Conservation (phyloP, 2,329 filamentous ascomycete species). For the Orbilia quercus region DNA sequence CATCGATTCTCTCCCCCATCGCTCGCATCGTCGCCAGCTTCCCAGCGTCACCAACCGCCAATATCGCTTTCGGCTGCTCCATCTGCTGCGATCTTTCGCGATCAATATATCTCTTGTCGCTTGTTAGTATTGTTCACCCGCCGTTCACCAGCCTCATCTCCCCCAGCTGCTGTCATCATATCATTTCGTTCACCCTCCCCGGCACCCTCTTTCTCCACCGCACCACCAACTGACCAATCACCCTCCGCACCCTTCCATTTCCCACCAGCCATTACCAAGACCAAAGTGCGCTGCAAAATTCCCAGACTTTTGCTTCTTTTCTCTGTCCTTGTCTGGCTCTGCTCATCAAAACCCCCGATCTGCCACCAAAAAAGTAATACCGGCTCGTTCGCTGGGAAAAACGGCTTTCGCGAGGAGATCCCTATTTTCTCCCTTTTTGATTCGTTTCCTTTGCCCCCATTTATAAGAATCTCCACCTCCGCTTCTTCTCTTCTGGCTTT, state of each 20-base stretch:
- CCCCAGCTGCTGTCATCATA: conserved; percentile 29
- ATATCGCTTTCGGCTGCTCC: conserved; percentile 5
- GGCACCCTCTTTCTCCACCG: conserved; percentile 52
- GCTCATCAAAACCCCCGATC: conserved; percentile 56
- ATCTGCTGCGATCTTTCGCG: conserved; percentile 43
- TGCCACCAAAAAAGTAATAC: conserved; percentile 54
- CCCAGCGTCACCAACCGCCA: conserved; percentile 4
- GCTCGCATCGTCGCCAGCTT: conserved; percentile 21
- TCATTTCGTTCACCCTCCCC: conserved; percentile 54
- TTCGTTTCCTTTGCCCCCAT: conserved; percentile 55
- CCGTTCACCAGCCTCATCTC: conserved; percentile 54
- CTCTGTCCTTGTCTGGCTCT: conserved; percentile 37
- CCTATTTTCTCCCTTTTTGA: conserved; percentile 56
- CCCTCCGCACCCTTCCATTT: conserved; percentile 57
- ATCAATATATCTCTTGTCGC: conserved; percentile 19
- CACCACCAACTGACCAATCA: conserved; percentile 56
- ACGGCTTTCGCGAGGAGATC: conserved; percentile 57
- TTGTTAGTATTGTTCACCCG: conserved; percentile 22
- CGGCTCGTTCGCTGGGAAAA: conserved; percentile 51
- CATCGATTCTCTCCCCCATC: no score
- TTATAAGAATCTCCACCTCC: conserved; percentile 55
- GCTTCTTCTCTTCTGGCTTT: conserved; percentile 35
- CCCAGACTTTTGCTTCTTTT: conserved; percentile 54
- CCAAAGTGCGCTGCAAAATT: conserved; percentile 51
- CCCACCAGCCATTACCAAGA: conserved; percentile 52